Base-by-base conservation (phyloP, 768 basidiomycete genomes). In the Leccinum sublutescens region DNA sequence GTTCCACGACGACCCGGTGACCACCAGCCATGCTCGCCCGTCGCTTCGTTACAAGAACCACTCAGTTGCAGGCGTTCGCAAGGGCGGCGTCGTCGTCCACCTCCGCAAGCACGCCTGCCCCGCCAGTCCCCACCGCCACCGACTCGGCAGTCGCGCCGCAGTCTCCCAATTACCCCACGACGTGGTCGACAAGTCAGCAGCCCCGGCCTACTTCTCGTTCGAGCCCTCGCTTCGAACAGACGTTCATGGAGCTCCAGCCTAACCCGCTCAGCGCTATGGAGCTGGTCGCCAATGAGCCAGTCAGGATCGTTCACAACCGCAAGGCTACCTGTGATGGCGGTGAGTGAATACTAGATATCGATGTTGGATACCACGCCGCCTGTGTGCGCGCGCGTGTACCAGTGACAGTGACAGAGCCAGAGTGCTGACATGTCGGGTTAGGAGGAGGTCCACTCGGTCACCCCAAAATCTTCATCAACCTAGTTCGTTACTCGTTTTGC, bases 321-420 rank as follows among this genome's bases (percentile, higher is more conserved):
- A 93, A 86, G 74, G 95, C 94, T 2, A 80, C 88, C 52, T 99
- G 97, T 72, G 96, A 99, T 72, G 97, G 97, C 68, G 96, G 97
- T 98, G 64, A 66, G 92, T 79, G 40, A 5, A 43, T n/a, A 10
- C 40, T 5, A n/a, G 40, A 43, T 43, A 10, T 43, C n/a, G 5
- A 36, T 52, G 34, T 27, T 53, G 7, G 43, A 31, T 55, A n/a
- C 36, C 19, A 57, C 45, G 14, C 40, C 2, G 40, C 2, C 9
- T n/a, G n/a, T n/a, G 40, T 4, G 40, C n/a, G n/a, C n/a, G 40
- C 40, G n/a, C 2, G n/a, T 10, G 33, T 34, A 5, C 33, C n/a
- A n/a, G 40, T 43, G 43, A 45, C 19, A 45, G 11, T 45, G 5
- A 19, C n/a, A 19, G 36, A 50, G 56, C 61, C 43, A 27, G 33